Evolutionary conservation across 768 basidiomycete species (phyloP).

Genomic region (Kwoniella europaea): DNA sequence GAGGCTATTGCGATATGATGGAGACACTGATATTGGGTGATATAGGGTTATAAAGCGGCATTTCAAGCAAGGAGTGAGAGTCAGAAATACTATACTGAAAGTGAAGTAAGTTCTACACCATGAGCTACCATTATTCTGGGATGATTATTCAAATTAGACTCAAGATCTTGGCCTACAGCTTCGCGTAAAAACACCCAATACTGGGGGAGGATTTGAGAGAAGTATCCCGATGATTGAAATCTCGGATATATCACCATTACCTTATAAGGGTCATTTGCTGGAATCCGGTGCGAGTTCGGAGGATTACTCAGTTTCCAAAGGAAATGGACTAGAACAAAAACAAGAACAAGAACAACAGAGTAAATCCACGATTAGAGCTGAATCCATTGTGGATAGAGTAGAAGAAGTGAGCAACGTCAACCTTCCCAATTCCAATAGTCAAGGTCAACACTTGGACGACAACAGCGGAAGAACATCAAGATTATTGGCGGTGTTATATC

Average conservation of each 20-base stretch:
- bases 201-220: neutral
- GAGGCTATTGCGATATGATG: neutral
- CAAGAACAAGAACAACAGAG: too few species aligned
- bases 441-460: too few species aligned
- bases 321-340: neutral
- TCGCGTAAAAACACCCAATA: neutral
- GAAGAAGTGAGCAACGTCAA: too few species aligned
- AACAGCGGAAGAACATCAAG: too few species aligned
- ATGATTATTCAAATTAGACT: neutral
- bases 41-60: conserved; percentile 7
- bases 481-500: too few species aligned
- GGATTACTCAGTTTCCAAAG: neutral
- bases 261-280: neutral
- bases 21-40: neutral
- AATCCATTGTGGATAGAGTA: too few species aligned
- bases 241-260: neutral
- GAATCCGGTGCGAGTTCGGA: neutral
- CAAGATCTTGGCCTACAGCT: neutral
- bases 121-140: neutral
- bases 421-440: too few species aligned
- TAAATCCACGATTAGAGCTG: too few species aligned
- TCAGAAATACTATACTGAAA: neutral
- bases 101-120: neutral
- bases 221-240: neutral
- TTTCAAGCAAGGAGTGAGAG: neutral